phyloP scores from a whole-genome alignment of 495 filamentous ascomycete genomes.

The Xylaria intraflava region DNA sequence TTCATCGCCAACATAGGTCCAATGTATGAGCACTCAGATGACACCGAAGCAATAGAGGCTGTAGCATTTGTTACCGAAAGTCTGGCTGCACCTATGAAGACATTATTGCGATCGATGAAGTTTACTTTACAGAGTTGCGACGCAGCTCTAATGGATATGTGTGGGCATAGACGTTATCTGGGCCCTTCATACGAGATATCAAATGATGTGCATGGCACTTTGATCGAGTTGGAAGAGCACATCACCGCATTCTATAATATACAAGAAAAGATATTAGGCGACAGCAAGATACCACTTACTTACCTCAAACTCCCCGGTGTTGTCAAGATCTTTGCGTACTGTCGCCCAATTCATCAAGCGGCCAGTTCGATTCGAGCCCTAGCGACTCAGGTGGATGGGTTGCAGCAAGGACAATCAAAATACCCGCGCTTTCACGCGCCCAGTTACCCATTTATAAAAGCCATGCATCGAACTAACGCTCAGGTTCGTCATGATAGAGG shows the following conservation, averaged over 20 bases:
- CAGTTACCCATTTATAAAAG: constrained; percentile 47
- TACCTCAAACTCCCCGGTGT: constrained; percentile 36
- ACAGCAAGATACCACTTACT: constrained; percentile 27
- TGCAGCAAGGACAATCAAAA: constrained; percentile 33
- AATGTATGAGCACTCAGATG: not conserved
- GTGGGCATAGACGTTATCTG: constrained; percentile 38
- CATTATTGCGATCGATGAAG: constrained; percentile 41
- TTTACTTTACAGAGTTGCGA: constrained; percentile 38
- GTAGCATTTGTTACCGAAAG: constrained; percentile 32
- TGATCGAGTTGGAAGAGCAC: constrained; percentile 29
- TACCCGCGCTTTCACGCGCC: constrained; percentile 37
- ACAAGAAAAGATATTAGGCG: constrained; percentile 24
- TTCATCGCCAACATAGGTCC: constrained; percentile 28
- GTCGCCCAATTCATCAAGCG: constrained; percentile 49
- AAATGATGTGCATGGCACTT: constrained; percentile 25
- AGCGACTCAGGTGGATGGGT: constrained; percentile 38
- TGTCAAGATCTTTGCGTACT: constrained; percentile 49
- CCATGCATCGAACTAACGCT: constrained; percentile 45
- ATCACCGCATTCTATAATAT: constrained; percentile 30
- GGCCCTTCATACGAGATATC: constrained; percentile 29
- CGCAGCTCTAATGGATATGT: constrained; percentile 42
- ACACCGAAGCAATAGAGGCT: constrained; percentile 18
- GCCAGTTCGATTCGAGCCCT: constrained; percentile 41
- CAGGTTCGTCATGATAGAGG: constrained; percentile 55
- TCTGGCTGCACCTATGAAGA: constrained; percentile 40